phyloP scores from a whole-genome alignment of 345 rosid genomes.

The Zanthoxylum bungeanum region DNA sequence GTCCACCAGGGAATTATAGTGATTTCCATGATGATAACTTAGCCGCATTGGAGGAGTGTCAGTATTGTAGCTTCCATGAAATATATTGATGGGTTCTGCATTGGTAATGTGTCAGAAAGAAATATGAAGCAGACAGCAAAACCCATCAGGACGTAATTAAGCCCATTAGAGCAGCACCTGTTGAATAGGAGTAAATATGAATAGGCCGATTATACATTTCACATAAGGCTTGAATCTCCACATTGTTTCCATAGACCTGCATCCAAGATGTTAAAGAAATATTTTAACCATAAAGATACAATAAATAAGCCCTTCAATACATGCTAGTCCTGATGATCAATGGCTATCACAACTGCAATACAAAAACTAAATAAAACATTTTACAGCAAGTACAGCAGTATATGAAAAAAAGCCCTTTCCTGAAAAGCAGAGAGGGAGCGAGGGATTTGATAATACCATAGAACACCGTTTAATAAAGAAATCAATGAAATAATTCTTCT shows the following conservation, averaged over 20 bases:
- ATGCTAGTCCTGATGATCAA: too few relatives aligned
- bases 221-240: constrained; percentile 92
- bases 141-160: background rate
- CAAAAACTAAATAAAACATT: too few relatives aligned
- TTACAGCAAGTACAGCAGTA: background rate
- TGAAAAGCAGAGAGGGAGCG: background rate
- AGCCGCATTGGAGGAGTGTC: constrained; percentile 89
- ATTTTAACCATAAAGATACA: background rate
- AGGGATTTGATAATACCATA: too few relatives aligned
- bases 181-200: constrained; percentile 87
- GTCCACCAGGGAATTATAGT: constrained; percentile 94
- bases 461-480: background rate
- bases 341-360: too few relatives aligned
- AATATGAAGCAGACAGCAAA: too few relatives aligned
- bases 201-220: constrained; percentile 98
- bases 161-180: constrained; percentile 49
- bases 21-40: constrained; percentile 94
- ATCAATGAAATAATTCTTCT: background rate
- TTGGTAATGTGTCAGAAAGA: constrained; percentile 1
- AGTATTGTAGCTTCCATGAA: constrained; percentile 86
- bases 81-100: constrained; percentile 93
- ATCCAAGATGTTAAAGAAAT: constrained; percentile 9
- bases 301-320: too few relatives aligned
- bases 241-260: constrained; percentile 97
- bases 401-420: background rate